Evolutionary conservation across 352 stramenopile species (phyloP).

Genomic region (Detonula confervacea): DNA sequence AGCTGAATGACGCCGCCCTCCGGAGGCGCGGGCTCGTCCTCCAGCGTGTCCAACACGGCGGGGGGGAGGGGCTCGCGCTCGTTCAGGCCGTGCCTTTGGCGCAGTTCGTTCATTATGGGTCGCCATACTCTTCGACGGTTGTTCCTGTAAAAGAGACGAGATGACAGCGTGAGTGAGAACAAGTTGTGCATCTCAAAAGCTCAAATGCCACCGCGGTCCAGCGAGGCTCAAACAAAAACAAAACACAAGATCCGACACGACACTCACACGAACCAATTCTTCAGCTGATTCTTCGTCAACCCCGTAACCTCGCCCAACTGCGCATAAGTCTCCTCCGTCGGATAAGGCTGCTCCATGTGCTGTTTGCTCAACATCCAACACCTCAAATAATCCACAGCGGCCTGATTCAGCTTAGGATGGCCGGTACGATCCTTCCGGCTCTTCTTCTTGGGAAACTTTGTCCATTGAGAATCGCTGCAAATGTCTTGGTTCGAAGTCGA

Average conservation of each 20-base stretch:
- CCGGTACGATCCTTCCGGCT: conserved; percentile 8
- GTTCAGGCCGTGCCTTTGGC: conserved; percentile 16
- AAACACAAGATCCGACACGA: too few species aligned
- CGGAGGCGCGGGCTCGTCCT: conserved; percentile 13
- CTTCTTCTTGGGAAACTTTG: neutral
- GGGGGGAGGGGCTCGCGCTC: conserved; percentile 15
- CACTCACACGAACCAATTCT: conserved; percentile 66
- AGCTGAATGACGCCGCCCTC: neutral
- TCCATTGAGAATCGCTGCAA: too few species aligned
- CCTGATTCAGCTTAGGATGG: conserved; percentile 27
- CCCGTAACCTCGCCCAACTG: conserved; percentile 45
- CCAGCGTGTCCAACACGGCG: conserved; percentile 18
- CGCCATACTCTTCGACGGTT: conserved; percentile 32
- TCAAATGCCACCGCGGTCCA: too few species aligned
- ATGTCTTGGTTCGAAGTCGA: too few species aligned
- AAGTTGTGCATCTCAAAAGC: neutral
- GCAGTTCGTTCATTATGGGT: conserved; percentile 20
- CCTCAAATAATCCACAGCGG: conserved; percentile 26
- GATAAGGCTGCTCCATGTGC: conserved; percentile 58
- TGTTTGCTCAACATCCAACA: conserved; percentile 21
- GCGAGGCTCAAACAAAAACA: too few species aligned
- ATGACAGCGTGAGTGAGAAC: neutral
- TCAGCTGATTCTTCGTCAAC: conserved; percentile 57
- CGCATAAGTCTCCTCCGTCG: conserved; percentile 42
- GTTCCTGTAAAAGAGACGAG: conserved; percentile 23